Evolutionary conservation across 495 filamentous ascomycete genomes (phyloP), one percentile per base, ranked within the genome.

Genomic region (Xylaria castorea): DNA sequence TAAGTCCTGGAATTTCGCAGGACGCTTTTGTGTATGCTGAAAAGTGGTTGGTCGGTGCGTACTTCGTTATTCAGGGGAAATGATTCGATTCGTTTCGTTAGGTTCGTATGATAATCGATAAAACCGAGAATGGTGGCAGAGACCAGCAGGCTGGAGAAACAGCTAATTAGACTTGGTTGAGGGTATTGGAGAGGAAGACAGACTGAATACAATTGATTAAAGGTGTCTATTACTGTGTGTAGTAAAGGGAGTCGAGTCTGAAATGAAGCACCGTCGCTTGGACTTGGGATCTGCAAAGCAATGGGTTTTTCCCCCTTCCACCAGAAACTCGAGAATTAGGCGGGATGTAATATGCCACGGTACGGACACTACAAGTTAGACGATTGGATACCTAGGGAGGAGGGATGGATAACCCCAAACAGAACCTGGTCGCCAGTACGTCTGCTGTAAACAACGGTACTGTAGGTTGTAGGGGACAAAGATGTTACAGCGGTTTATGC

Each of bases 221-320:
- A 48, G 51, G 57, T 63, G 60, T 71, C 57, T 71, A 71, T 71
- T 55, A 71, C 63, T 40, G 36, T 61, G 40, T 27, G 36, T 38
- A 34, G 51, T 5, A 60, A 60, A 22, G 58, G 32, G 20, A 36
- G 58, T 36, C 18, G 58, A 61, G 58, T 61, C 18, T 14, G 34
- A 22, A 18, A 38, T 61, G 20, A 18, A 38, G 58, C n/a, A 38
- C 63, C 20, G 36, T 40, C 14, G n/a, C 36, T 38, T 44, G 38
- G 61, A 44, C n/a, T 18, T 30, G 61, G 27, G 36, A 44, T 64
- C 14, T 64, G 36, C 14, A 30, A 25, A 64, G 30, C 20, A 27
- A 9, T 40, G 27, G 25, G 9, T 9, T 60, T 60, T 53, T 27
- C n/a, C 8, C 20, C 8, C 55, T 36, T 60, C 27, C 55, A 58